These are phyloP conservation scores for Wilhelminamyces savonicus DNA, from an alignment of 805 yeast species.

Conservation along the genomic window DNA sequence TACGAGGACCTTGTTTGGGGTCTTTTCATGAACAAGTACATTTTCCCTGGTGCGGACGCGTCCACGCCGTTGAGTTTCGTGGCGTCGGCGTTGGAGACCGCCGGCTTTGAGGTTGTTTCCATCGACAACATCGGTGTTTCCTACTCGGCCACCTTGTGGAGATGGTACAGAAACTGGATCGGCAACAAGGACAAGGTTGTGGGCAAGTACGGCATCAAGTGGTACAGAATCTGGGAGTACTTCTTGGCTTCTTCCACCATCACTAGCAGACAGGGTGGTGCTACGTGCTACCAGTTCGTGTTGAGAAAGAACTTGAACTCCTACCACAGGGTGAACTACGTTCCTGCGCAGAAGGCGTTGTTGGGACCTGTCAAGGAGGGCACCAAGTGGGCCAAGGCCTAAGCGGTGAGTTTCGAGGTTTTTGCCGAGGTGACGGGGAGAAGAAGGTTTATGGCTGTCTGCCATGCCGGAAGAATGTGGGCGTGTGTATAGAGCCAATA, in stretches of 20 bases:
- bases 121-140: slow-evolving; percentile 89
- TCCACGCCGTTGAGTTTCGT: slow-evolving; percentile 89
- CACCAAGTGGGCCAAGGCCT: slow-evolving; percentile 48
- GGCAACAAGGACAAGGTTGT: slow-evolving; percentile 71
- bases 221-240: slow-evolving; percentile 93
- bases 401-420: too few relatives aligned
- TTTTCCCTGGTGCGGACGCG: slow-evolving; percentile 97
- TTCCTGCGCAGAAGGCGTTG: slow-evolving; percentile 74
- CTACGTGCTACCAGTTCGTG: slow-evolving; percentile 85
- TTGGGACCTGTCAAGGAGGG: slow-evolving; percentile 52
- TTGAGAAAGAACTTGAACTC: slow-evolving; percentile 85
- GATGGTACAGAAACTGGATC: slow-evolving; percentile 94
- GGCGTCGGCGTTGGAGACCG: slow-evolving; percentile 65
- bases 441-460: too few relatives aligned
- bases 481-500: too few relatives aligned
- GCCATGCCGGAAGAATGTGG: too few relatives aligned
- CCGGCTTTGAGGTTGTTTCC: slow-evolving; percentile 80
- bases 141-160: slow-evolving; percentile 85
- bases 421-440: too few relatives aligned
- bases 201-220: slow-evolving; percentile 77
- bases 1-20: slow-evolving; percentile 94
- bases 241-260: slow-evolving; percentile 79
- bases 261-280: slow-evolving; percentile 88
- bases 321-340: slow-evolving; percentile 74
- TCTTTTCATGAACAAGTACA: slow-evolving; percentile 89